phyloP scores from a whole-genome alignment of 2,329 filamentous ascomycete genomes.

The Aspergillus tubingensis region DNA sequence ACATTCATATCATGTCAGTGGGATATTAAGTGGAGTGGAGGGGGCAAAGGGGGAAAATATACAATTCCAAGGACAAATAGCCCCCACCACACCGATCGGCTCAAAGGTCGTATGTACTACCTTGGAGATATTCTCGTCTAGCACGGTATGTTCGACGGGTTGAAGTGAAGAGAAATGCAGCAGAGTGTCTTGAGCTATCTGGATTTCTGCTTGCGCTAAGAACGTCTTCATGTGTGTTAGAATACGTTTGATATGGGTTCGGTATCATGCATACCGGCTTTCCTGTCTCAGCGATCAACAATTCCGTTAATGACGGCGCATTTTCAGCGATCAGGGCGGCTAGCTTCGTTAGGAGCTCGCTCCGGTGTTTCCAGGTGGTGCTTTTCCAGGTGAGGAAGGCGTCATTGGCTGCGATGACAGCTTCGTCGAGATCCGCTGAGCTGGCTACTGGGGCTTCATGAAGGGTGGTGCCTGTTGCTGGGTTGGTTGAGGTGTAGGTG shows the following conservation, averaged over 20 bases:
- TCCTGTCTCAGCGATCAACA: conserved; percentile 3
- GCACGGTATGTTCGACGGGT: too few species aligned
- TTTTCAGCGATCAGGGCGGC: neutral
- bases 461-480: neutral
- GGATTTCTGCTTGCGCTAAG: neutral
- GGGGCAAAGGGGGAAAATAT: neutral
- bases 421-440: conserved; percentile 2
- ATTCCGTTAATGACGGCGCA: neutral
- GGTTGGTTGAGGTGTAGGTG: conserved; percentile 1
- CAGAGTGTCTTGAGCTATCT: neutral
- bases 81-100: neutral
- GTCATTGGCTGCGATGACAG: neutral
- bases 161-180: too few species aligned
- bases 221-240: neutral
- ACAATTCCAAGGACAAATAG: neutral
- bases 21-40: neutral
- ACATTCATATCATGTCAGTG: neutral
- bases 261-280: neutral
- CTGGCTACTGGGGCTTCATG: conserved; percentile 2
- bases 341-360: neutral
- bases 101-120: neutral
- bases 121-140: neutral
- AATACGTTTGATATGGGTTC: neutral
- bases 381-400: conserved; percentile 6
- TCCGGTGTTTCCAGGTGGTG: neutral